Conservation (phyloP, 2,329 filamentous ascomycete species). For the Ramularia endophylla region DNA sequence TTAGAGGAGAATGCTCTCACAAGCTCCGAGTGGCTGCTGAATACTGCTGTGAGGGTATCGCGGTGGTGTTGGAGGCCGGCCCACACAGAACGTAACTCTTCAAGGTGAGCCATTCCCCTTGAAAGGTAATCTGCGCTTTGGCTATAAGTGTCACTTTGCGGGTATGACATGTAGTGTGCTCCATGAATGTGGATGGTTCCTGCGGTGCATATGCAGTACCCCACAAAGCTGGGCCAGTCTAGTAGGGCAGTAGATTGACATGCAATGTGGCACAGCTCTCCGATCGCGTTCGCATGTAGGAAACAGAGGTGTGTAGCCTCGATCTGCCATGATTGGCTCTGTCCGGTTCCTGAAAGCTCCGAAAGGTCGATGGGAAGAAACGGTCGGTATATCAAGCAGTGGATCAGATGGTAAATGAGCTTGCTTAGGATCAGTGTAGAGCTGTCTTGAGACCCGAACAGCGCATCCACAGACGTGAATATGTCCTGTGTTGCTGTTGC, state of each 20-base stretch:
- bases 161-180: constrained; percentile 63
- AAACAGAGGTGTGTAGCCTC: constrained; percentile 85
- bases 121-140: constrained; percentile 64
- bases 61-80: constrained; percentile 73
- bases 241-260: constrained; percentile 62
- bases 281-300: constrained; percentile 79
- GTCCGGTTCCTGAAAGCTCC: constrained; percentile 71
- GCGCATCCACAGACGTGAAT: constrained; percentile 66
- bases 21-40: constrained; percentile 72
- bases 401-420: constrained; percentile 77
- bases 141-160: constrained; percentile 59
- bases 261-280: constrained; percentile 73
- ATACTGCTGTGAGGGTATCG: constrained; percentile 71
- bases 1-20: constrained; percentile 64
- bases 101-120: constrained; percentile 72
- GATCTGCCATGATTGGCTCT: constrained; percentile 90
- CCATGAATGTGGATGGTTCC: constrained; percentile 86
- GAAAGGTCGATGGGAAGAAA: constrained; percentile 80
- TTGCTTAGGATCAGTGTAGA: constrained; percentile 77
- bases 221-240: constrained; percentile 81
- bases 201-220: constrained; percentile 80
- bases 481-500: constrained; percentile 73
- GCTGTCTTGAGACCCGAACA: constrained; percentile 74
- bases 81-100: constrained; percentile 69
- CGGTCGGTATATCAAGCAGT: constrained; percentile 79